Percentiles rank a stretch among this genome's conserved stretches.
These are phyloP conservation scores for Trametes meyenii DNA, from an alignment of 768 basidiomycete species.

Conservation along the genomic window DNA sequence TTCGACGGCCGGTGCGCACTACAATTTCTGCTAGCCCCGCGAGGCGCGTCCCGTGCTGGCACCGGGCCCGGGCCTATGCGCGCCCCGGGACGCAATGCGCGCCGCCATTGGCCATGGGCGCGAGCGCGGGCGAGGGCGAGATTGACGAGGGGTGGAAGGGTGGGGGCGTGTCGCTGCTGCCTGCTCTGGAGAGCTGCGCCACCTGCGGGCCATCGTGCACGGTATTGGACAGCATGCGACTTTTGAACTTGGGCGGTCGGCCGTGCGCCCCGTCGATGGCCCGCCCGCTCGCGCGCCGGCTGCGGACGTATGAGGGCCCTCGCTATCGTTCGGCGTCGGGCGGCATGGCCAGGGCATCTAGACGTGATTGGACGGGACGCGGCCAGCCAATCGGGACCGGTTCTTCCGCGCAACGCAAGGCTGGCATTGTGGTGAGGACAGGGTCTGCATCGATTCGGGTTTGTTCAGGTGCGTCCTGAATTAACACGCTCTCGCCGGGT, in stretches of 20 bases:
- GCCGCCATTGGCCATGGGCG: too few relatives aligned
- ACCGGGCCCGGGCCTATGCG: neutral
- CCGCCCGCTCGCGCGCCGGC: neutral
- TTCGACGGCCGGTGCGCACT: neutral
- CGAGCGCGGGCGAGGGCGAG: too few relatives aligned
- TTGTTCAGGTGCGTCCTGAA: slow-evolving; percentile 4
- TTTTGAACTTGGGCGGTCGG: neutral
- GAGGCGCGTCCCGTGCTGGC: neutral
- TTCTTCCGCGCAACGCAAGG: neutral
- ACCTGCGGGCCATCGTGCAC: slow-evolving; percentile 7
- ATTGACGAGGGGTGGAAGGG: neutral
- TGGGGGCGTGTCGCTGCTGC: neutral
- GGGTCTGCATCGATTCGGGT: slow-evolving; percentile 1
- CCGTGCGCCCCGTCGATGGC: neutral
- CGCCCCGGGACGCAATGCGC: too few relatives aligned
- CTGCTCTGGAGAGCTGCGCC: neutral
- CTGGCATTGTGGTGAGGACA: too few relatives aligned
- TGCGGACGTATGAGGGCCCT: neutral
- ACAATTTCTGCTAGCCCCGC: slow-evolving; percentile 1
- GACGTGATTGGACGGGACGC: neutral
- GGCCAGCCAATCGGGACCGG: neutral
- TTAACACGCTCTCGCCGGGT: neutral
- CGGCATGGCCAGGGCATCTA: too few relatives aligned
- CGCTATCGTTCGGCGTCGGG: neutral
- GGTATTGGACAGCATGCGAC: slow-evolving; percentile 1